phyloP scores from a whole-genome alignment of 352 stramenopile species.

The Phytophthora ramorum region DNA sequence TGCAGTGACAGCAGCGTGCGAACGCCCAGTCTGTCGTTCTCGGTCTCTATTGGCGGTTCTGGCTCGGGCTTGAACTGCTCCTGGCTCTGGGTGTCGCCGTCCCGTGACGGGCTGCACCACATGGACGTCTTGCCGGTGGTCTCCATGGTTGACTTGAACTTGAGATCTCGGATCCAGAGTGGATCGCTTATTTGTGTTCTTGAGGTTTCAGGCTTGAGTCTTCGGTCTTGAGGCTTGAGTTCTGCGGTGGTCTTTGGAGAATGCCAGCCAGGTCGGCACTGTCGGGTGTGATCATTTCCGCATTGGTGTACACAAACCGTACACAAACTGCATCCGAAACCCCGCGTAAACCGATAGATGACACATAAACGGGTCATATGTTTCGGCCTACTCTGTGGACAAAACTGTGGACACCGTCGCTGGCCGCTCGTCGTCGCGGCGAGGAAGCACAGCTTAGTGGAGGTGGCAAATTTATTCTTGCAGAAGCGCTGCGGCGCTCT shows the following conservation, averaged over 20 bases:
- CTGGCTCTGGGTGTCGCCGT: slow-evolving; percentile 10
- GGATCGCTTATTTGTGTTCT: slow-evolving; percentile 20
- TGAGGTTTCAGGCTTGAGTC: slow-evolving; percentile 11
- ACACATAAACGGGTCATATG: slow-evolving; percentile 1
- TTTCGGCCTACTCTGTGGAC: neutral
- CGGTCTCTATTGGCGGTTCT: slow-evolving; percentile 21
- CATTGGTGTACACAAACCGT: slow-evolving; percentile 34
- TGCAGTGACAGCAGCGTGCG: slow-evolving; percentile 33
- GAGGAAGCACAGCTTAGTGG: neutral
- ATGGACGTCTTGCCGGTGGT: slow-evolving; percentile 26
- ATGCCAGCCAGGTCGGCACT: slow-evolving; percentile 19
- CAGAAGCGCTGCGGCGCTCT: neutral
- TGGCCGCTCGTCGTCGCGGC: slow-evolving; percentile 8
- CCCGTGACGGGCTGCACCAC: slow-evolving; percentile 29
- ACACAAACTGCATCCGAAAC: slow-evolving; percentile 33
- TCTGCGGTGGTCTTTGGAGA: slow-evolving; percentile 37
- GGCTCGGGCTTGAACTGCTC: slow-evolving; percentile 24
- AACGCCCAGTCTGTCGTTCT: slow-evolving; percentile 29
- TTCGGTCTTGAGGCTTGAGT: slow-evolving; percentile 19
- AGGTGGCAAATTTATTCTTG: neutral
- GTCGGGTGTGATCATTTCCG: slow-evolving; percentile 12
- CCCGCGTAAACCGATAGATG: slow-evolving; percentile 21
- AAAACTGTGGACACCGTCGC: slow-evolving; percentile 7
- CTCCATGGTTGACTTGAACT: slow-evolving; percentile 16
- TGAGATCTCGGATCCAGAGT: slow-evolving; percentile 3